Base-by-base conservation (phyloP, 2,329 filamentous ascomycete genomes). In the Ophiostoma fasciatum region DNA sequence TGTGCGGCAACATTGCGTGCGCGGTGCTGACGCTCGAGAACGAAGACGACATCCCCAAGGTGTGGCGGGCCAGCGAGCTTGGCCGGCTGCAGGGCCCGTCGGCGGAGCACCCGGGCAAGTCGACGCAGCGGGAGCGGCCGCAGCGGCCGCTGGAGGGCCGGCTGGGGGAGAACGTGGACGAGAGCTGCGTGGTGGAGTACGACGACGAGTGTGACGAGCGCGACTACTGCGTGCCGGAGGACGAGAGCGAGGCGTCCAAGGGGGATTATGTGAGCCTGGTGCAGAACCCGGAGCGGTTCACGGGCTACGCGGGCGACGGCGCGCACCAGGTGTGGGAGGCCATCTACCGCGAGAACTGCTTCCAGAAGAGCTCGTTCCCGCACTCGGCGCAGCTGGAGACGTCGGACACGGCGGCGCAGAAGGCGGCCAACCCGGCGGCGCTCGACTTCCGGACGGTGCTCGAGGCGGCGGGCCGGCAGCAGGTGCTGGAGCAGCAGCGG, bases 291-390 rank as follows among this genome's bases (percentile, higher is more conserved):
- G 88, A 98, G 54, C 73, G 87, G 40, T 98, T 94, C 58, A 98
- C 90, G 0, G 90, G 90, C 33, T 98, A 96, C 52, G 71, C 78
- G 7, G 90, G 90, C 36, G 71, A 78, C 40, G 81, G 87, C 14
- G 74, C 88, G 28, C 74, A 78, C 51, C 84, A 92, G 60, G 83
- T 98, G 13, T 98, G 90, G 90, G 80, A 94, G 53, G 82, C 90
- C 38, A 85, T 98, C 41, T 98, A 98, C 59, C 72, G 84, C 35
- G 90, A 98, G 58, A 98, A 98, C 57, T 98, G 90, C 61, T 98
- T 98, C 63, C 70, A 74, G 48, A 71, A 66, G 53, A 68, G 68
- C 45, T 78, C 74, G 0, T 78, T 78, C 52, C 66, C 73, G 3
- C 60, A 64, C 40, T 70, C 71, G 17, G 71, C 71, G 19, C 59